Conservation (phyloP, 176 grass and related monocot genomes). For the Raddia guianensis region DNA sequence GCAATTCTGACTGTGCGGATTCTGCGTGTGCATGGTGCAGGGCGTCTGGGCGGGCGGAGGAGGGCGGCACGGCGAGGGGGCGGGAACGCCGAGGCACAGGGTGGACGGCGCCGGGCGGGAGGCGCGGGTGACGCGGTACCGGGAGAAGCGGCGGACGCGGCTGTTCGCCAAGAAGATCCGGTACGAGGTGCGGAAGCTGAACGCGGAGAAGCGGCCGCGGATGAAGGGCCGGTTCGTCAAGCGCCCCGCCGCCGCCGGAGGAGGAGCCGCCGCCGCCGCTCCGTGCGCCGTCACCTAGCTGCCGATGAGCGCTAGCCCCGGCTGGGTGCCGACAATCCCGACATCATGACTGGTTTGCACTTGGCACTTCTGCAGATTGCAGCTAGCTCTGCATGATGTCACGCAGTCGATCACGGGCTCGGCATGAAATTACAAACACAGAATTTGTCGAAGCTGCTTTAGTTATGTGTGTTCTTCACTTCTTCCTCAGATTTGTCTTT, state of each 20-base stretch:
- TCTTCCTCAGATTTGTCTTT: neutral
- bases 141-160: constrained; percentile 95
- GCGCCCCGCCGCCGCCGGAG: constrained; percentile 43
- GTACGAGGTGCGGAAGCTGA: constrained; percentile 97
- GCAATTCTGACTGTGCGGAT: neutral
- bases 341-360: neutral
- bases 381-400: neutral
- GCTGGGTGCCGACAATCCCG: neutral
- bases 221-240: constrained; percentile 99
- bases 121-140: constrained; percentile 77
- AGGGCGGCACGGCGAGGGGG: constrained; percentile 19
- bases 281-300: constrained; percentile 38
- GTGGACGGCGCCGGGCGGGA: constrained; percentile 51
- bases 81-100: constrained; percentile 21
- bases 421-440: constrained; percentile 40
- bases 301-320: no score
- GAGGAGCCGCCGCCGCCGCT: neutral
- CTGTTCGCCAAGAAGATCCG: constrained; percentile 99
- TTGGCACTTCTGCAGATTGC: neutral
- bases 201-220: constrained; percentile 93
- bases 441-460: constrained; percentile 46
- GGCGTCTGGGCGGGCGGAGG: constrained; percentile 49
- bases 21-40: constrained; percentile 33
- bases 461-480: constrained; percentile 1
- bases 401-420: constrained; percentile 25